These are phyloP conservation scores for Entonaema liquescens DNA, from an alignment of 495 filamentous ascomycete genomes.

Conservation along the genomic window DNA sequence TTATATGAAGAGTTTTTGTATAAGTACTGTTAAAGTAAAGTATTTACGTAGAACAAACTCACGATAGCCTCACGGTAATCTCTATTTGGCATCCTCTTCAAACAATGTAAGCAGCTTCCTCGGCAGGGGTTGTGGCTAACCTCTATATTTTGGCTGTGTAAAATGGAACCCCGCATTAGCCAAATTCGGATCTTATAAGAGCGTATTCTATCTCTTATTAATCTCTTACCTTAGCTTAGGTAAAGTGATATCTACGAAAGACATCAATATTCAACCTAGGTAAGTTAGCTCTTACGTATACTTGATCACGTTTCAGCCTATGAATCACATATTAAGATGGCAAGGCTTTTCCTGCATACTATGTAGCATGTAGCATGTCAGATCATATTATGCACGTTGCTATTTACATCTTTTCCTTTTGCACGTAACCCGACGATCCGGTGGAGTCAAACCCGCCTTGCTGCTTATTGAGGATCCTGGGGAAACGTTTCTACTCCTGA, in stretches of 20 bases:
- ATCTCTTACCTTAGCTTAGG: not conserved
- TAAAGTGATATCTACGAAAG: not conserved
- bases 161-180: no score
- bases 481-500: not conserved
- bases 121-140: no score
- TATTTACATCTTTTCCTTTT: conserved; percentile 21
- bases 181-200: no score
- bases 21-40: no score
- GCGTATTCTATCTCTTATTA: no score
- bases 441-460: conserved; percentile 23
- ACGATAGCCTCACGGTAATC: no score
- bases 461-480: conserved; percentile 2
- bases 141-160: no score
- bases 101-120: no score
- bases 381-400: conserved; percentile 27
- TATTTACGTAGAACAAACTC: no score
- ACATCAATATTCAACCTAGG: not conserved
- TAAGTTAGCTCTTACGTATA: conserved; percentile 7
- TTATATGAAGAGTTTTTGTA: no score
- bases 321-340: conserved; percentile 7
- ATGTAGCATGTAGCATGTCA: conserved; percentile 19
- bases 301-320: conserved; percentile 13
- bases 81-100: no score
- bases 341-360: conserved; percentile 12
- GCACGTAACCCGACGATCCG: conserved; percentile 23